Percentiles rank a stretch among this genome's conserved stretches.
Conservation (phyloP, 257 asterid species). For the Paulownia fortunei region DNA sequence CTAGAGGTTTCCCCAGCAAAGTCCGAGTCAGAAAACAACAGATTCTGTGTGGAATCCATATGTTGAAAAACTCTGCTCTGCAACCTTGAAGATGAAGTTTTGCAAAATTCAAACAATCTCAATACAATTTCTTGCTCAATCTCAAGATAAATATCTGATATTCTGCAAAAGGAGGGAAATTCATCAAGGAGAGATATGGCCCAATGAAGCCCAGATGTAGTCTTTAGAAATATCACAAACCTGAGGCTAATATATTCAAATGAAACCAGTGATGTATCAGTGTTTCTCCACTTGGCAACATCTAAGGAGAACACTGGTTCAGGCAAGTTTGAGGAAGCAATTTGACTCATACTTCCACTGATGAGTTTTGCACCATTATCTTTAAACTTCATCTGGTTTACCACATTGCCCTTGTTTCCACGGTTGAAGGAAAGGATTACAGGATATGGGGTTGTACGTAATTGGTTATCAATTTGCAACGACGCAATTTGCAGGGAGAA, state of each 20-base stretch:
- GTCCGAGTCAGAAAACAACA: conserved; percentile 49
- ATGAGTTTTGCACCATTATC: conserved; percentile 41
- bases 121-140: conserved; percentile 86
- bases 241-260: conserved; percentile 80
- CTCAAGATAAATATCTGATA: conserved; percentile 84
- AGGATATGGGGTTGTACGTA: conserved; percentile 78
- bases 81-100: conserved; percentile 64
- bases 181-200: conserved; percentile 33
- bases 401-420: conserved; percentile 53
- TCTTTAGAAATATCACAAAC: conserved; percentile 46
- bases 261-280: conserved; percentile 73
- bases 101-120: conserved; percentile 78
- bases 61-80: conserved; percentile 58
- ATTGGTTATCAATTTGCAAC: conserved; percentile 93
- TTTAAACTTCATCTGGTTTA: conserved; percentile 53
- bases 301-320: conserved; percentile 83
- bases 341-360: conserved; percentile 47
- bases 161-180: conserved; percentile 56
- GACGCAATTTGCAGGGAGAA: conserved; percentile 72
- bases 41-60: conserved; percentile 52
- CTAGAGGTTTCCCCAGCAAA: conserved; percentile 45
- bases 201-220: conserved; percentile 13
- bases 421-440: conserved; percentile 80
- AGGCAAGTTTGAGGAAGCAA: conserved; percentile 47
- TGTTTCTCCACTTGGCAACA: conserved; percentile 89